These are phyloP conservation scores for Starmera caribaea DNA, from an alignment of 805 yeast genomes.

Conservation along the genomic window DNA sequence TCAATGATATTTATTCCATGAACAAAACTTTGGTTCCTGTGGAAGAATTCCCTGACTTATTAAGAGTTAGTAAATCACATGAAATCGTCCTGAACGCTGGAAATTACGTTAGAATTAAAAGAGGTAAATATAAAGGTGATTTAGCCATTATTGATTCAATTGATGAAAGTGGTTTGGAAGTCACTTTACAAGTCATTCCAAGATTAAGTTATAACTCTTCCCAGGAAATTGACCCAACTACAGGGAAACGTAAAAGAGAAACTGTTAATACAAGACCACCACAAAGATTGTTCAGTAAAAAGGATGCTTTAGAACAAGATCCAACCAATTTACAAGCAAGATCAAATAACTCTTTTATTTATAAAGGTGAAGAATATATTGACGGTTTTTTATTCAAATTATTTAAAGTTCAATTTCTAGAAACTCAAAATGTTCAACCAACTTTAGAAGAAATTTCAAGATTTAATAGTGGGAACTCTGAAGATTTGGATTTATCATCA, in stretches of 20 bases:
- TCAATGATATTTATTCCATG: slow-evolving; percentile 70
- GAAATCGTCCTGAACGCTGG: slow-evolving; percentile 90
- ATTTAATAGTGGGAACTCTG: slow-evolving; percentile 64
- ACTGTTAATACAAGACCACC: slow-evolving; percentile 69
- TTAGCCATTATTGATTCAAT: slow-evolving; percentile 88
- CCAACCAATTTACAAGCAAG: slow-evolving; percentile 62
- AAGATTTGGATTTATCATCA: slow-evolving; percentile 77
- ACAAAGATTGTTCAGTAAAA: slow-evolving; percentile 77
- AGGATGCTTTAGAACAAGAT: slow-evolving; percentile 82
- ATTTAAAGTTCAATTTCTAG: slow-evolving; percentile 72
- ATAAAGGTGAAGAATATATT: slow-evolving; percentile 79
- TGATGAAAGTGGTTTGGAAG: slow-evolving; percentile 92
- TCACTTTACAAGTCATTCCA: slow-evolving; percentile 87
- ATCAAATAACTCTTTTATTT: slow-evolving; percentile 54
- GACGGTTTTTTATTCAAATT: slow-evolving; percentile 86
- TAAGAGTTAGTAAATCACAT: slow-evolving; percentile 80
- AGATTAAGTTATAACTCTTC: slow-evolving; percentile 82
- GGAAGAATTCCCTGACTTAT: slow-evolving; percentile 85
- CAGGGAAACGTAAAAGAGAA: slow-evolving; percentile 38
- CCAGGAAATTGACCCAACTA: slow-evolving; percentile 41
- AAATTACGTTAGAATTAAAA: slow-evolving; percentile 77
- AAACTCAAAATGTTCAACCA: slow-evolving; percentile 77
- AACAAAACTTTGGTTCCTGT: slow-evolving; percentile 87
- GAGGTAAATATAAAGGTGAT: slow-evolving; percentile 90
- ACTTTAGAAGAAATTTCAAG: slow-evolving; percentile 79